These are phyloP conservation scores for Ascoidea tarda DNA, from an alignment of 805 yeast species.

Conservation along the genomic window DNA sequence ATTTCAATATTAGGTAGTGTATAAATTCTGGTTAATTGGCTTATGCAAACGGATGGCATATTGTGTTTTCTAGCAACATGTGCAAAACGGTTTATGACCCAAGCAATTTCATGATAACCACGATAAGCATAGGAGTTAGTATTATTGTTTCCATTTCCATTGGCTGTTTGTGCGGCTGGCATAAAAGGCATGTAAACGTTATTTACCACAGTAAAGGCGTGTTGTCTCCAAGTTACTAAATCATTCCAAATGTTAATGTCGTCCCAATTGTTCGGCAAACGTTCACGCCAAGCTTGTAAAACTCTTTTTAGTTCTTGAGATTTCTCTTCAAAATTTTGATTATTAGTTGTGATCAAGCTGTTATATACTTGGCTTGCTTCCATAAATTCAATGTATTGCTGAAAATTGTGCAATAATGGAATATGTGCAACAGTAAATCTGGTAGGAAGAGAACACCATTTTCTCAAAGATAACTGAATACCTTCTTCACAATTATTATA, in stretches of 20 bases:
- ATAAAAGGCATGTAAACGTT: constrained; percentile 87
- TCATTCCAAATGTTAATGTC: constrained; percentile 98
- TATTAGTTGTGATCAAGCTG: constrained; percentile 76
- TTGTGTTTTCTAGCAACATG: constrained; percentile 96
- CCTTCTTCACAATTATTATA: constrained; percentile 90
- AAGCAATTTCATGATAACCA: constrained; percentile 97
- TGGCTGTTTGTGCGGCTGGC: constrained; percentile 65
- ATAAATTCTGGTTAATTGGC: constrained; percentile 84
- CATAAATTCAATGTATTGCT: constrained; percentile 93
- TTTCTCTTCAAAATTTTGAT: constrained; percentile 82
- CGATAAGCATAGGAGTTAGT: constrained; percentile 91
- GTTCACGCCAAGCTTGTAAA: constrained; percentile 94
- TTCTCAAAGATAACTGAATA: constrained; percentile 77
- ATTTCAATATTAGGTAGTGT: constrained; percentile 95
- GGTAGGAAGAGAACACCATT: constrained; percentile 83
- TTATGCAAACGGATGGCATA: constrained; percentile 93
- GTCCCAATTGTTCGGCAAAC: constrained; percentile 94
- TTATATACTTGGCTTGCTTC: constrained; percentile 94
- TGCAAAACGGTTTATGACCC: constrained; percentile 97
- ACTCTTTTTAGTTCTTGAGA: constrained; percentile 92
- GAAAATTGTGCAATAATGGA: constrained; percentile 85
- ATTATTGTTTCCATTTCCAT: constrained; percentile 36
- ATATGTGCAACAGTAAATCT: constrained; percentile 73
- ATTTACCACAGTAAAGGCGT: constrained; percentile 92
- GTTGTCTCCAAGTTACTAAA: constrained; percentile 96